A percentile compares a stretch with the other conserved stretches of the same genome.
Conservation (phyloP, 2,329 filamentous ascomycete genomes). For the Colletotrichum sp. region DNA sequence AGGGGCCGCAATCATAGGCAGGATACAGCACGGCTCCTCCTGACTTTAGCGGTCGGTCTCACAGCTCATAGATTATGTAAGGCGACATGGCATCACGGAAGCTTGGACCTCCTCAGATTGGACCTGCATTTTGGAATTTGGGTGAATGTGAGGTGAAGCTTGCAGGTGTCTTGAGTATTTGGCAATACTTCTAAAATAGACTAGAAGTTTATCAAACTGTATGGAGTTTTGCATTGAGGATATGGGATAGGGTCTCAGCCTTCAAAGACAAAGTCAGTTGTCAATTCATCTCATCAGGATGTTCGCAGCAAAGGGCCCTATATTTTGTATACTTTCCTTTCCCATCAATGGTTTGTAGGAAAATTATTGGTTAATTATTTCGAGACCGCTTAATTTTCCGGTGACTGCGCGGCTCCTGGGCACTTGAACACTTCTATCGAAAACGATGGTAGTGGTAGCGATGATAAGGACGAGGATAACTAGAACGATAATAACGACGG, state of each 20-base stretch:
- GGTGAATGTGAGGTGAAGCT: background rate
- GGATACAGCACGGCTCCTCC: background rate
- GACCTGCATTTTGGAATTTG: background rate
- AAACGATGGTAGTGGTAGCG: no score
- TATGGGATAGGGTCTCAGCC: background rate
- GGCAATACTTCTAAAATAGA: background rate
- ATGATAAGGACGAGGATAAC: no score
- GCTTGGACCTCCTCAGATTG: background rate
- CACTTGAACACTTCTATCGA: no score
- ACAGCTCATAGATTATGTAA: background rate
- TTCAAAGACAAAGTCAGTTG: background rate
- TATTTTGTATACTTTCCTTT: background rate
- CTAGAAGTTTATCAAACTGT: background rate
- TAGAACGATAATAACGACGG: no score
- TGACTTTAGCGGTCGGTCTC: background rate
- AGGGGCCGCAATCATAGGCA: background rate
- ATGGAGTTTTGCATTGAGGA: background rate
- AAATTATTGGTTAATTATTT: background rate
- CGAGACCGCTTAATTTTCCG: no score
- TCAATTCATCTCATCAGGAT: background rate
- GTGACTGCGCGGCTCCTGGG: no score
- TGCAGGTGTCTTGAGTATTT: background rate
- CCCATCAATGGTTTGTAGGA: background rate
- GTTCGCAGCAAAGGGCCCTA: background rate
- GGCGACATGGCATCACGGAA: background rate